A percentile compares a stretch with the other conserved stretches of the same genome.
These are phyloP conservation scores for Saccharomycopsis vini DNA, from an alignment of 805 yeast species.

Conservation along the genomic window DNA sequence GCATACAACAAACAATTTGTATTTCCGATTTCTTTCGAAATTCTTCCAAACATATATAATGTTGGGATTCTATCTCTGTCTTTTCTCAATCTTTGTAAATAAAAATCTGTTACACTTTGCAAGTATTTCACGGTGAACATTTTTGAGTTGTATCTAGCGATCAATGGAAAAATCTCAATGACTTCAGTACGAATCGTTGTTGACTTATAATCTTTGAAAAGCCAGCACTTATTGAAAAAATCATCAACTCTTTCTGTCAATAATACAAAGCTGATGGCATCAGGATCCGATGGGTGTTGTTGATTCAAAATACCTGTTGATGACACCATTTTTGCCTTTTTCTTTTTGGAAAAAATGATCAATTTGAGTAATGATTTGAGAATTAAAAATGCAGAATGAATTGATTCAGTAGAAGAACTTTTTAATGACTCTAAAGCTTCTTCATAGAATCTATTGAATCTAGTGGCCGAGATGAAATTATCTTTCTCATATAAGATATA, in stretches of 20 bases:
- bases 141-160: slow-evolving; percentile 70
- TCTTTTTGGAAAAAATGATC: slow-evolving; percentile 5
- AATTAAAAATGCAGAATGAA: slow-evolving; percentile 16
- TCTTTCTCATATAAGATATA: slow-evolving; percentile 32
- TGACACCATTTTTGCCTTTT: slow-evolving; percentile 2
- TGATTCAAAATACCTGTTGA: neutral
- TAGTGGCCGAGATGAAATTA: slow-evolving; percentile 9
- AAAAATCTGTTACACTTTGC: slow-evolving; percentile 69
- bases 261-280: slow-evolving; percentile 1
- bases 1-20: slow-evolving; percentile 15
- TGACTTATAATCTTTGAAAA: slow-evolving; percentile 70
- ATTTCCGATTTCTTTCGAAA: slow-evolving; percentile 12
- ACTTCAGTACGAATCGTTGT: slow-evolving; percentile 73
- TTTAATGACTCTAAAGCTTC: slow-evolving; percentile 12
- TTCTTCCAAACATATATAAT: slow-evolving; percentile 73
- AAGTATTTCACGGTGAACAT: slow-evolving; percentile 72
- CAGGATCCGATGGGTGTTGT: neutral
- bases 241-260: slow-evolving; percentile 14
- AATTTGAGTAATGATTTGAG: slow-evolving; percentile 14
- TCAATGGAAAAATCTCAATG: slow-evolving; percentile 70
- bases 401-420: slow-evolving; percentile 9
- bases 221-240: slow-evolving; percentile 20
- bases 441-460: slow-evolving; percentile 8
- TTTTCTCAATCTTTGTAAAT: slow-evolving; percentile 68
- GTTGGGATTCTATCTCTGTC: slow-evolving; percentile 71